These are phyloP conservation scores for Micractinium conductrix DNA, from an alignment of 139 green algal genomes.

Conservation along the genomic window DNA sequence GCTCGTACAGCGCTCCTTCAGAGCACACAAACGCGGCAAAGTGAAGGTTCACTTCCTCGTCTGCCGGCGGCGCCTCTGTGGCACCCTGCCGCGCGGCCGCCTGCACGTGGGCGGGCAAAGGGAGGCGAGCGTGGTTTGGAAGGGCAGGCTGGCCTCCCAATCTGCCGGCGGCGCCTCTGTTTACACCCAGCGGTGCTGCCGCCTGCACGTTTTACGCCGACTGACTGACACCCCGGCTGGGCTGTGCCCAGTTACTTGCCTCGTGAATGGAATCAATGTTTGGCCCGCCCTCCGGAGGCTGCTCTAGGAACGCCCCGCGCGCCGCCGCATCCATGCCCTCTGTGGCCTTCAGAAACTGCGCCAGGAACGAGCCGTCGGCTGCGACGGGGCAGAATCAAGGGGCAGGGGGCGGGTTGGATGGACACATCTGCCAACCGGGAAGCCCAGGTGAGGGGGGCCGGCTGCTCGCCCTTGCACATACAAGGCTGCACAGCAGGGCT, in stretches of 20 bases:
- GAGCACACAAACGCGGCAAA: conserved; percentile 86
- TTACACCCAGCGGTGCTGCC: too few relatives aligned
- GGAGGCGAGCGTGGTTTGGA: too few relatives aligned
- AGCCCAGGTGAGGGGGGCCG: too few relatives aligned
- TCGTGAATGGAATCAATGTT: conserved; percentile 89
- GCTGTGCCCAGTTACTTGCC: too few relatives aligned
- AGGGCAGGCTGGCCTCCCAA: too few relatives aligned
- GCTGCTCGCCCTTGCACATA: too few relatives aligned
- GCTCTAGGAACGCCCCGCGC: conserved; percentile 79
- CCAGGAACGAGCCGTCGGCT: conserved; percentile 73
- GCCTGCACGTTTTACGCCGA: too few relatives aligned
- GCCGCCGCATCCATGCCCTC: conserved; percentile 62
- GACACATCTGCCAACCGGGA: too few relatives aligned
- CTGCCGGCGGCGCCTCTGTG: conserved; percentile 64
- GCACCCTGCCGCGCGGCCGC: conserved; percentile 73
- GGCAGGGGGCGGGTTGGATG: too few relatives aligned
- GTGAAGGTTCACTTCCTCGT: conserved; percentile 88
- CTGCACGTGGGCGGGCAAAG: conserved; percentile 30
- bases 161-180: too few relatives aligned
- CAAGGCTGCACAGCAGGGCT: too few relatives aligned
- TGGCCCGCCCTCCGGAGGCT: conserved; percentile 73
- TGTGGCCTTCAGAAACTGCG: conserved; percentile 71
- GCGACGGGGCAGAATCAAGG: background rate
- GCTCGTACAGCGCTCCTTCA: conserved; percentile 79
- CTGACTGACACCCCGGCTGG: too few relatives aligned